Percentiles rank a stretch among this genome's conserved stretches.
phyloP scores from a whole-genome alignment of 2,329 filamentous ascomycete genomes.

The Xylariaceae sp. region DNA sequence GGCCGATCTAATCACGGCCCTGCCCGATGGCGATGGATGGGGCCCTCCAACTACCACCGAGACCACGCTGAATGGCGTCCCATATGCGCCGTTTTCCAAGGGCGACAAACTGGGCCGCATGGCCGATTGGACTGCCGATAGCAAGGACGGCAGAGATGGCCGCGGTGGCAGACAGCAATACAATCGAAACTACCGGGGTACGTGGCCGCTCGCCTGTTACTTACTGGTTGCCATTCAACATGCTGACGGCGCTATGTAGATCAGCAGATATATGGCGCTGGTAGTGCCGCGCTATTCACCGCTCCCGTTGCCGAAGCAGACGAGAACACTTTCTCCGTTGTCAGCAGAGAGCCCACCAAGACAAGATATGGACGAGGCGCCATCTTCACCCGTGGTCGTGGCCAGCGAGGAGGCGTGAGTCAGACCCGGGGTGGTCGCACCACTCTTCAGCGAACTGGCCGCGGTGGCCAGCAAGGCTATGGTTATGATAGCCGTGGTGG shows the following conservation, averaged over 20 bases:
- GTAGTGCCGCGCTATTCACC: constrained; percentile 80
- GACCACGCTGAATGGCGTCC: constrained; percentile 88
- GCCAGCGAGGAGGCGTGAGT: constrained; percentile 71
- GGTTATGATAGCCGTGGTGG: constrained; percentile 71
- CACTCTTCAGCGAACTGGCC: constrained; percentile 67
- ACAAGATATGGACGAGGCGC: constrained; percentile 84
- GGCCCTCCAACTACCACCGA: constrained; percentile 78
- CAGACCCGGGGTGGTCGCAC: constrained; percentile 53
- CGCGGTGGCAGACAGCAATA: constrained; percentile 81
- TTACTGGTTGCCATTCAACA: background rate
- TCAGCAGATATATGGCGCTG: constrained; percentile 94
- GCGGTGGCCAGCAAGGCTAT: constrained; percentile 61
- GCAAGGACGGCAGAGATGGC: constrained; percentile 72
- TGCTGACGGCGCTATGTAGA: constrained; percentile 49
- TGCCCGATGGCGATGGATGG: constrained; percentile 78
- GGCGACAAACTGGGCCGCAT: constrained; percentile 98
- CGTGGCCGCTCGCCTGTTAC: constrained; percentile 20
- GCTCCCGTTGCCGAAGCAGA: constrained; percentile 82
- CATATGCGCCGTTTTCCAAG: constrained; percentile 97
- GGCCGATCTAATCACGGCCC: constrained; percentile 62
- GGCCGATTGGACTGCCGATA: constrained; percentile 94
- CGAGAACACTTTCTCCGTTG: constrained; percentile 95
- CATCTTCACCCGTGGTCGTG: constrained; percentile 83
- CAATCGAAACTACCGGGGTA: constrained; percentile 90
- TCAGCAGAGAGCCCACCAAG: constrained; percentile 88